Percentiles rank a stretch among this genome's conserved stretches.
Evolutionary conservation across 1,139 yeast species (phyloP).

Genomic region (Candida sanyaensis): DNA sequence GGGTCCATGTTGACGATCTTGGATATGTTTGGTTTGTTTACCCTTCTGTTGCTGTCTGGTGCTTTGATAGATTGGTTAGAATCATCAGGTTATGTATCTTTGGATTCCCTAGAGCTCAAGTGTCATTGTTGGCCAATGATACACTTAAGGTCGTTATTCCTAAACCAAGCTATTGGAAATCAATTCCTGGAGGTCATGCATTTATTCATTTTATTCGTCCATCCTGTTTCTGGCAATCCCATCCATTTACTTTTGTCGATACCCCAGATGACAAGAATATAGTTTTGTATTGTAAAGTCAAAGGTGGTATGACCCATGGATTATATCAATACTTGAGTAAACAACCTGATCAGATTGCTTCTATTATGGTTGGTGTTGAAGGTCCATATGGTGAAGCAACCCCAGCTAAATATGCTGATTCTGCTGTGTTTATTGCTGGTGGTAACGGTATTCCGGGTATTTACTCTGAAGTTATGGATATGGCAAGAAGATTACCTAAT

Average conservation of each 20-base stretch:
- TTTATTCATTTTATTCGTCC: conserved; percentile 46
- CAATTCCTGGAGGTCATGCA: conserved; percentile 54
- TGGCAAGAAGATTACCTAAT: conserved; percentile 28
- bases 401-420: conserved; percentile 29
- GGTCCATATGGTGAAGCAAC: conserved; percentile 44
- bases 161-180: conserved; percentile 41
- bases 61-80: conserved; percentile 41
- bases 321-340: conserved; percentile 30
- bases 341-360: conserved; percentile 27
- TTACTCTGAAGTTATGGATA: conserved; percentile 35
- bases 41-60: conserved; percentile 46
- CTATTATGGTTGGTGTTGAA: conserved; percentile 37
- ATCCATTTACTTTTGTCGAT: conserved; percentile 41
- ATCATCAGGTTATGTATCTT: conserved; percentile 32
- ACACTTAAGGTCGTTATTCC: conserved; percentile 44
- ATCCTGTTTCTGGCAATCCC: conserved; percentile 45
- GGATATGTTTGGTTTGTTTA: conserved; percentile 44
- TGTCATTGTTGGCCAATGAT: conserved; percentile 36
- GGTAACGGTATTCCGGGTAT: conserved; percentile 50
- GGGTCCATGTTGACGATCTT: conserved; percentile 40
- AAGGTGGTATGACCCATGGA: conserved; percentile 40
- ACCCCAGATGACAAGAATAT: conserved; percentile 23
- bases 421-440: conserved; percentile 42
- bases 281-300: conserved; percentile 32
- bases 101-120: conserved; percentile 41